phyloP scores from a whole-genome alignment of 495 filamentous ascomycete genomes.

The Aspergillus leporis region DNA sequence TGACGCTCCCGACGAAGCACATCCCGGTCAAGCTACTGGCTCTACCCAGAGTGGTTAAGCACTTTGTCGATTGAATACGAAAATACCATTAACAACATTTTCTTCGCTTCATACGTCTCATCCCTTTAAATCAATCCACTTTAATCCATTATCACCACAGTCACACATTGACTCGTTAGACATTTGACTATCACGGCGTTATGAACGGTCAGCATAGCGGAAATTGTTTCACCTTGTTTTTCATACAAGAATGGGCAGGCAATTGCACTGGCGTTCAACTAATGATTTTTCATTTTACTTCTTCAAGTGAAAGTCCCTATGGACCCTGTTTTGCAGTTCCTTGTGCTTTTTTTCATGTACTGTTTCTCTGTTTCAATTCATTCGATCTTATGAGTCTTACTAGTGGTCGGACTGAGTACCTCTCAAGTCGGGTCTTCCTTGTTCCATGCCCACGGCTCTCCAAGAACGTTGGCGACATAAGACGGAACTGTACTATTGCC shows the following conservation, averaged over 20 bases:
- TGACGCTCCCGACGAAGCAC: background rate
- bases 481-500: background rate
- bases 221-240: background rate
- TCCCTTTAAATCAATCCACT: background rate
- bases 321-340: background rate
- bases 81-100: background rate
- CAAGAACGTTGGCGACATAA: background rate
- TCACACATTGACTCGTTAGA: background rate
- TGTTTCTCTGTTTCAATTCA: background rate
- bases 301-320: background rate
- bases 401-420: background rate
- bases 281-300: background rate
- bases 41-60: background rate
- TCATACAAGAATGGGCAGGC: background rate
- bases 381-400: background rate
- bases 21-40: background rate
- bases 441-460: too few relatives aligned
- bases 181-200: conserved; percentile 2
- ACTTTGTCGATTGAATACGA: background rate
- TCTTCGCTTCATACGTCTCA: background rate
- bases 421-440: too few relatives aligned
- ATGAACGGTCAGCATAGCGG: conserved; percentile 6
- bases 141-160: conserved; percentile 2
- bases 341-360: background rate
- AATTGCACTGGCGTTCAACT: conserved; percentile 3